phyloP scores from a whole-genome alignment of 805 yeast species.

The Tetrapisispora phaffii region DNA sequence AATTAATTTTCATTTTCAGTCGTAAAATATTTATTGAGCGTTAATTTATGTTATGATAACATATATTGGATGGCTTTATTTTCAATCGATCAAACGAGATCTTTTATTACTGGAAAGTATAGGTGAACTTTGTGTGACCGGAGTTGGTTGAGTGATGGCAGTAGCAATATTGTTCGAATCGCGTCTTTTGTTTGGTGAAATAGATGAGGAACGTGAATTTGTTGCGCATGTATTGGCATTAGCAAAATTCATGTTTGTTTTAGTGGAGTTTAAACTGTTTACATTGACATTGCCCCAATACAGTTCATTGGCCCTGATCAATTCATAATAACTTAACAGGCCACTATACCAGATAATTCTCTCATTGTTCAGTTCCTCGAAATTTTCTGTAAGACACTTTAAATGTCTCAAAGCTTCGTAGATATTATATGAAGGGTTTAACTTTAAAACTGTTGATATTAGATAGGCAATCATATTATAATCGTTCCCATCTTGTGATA shows the following conservation, averaged over 20 bases:
- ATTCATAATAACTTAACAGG: slow-evolving; percentile 16
- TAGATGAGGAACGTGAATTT: slow-evolving; percentile 1
- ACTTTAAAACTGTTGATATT: slow-evolving; percentile 19
- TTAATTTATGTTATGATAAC: too few species aligned
- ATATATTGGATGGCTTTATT: too few species aligned
- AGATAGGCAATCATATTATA: slow-evolving; percentile 19
- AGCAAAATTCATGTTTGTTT: neutral
- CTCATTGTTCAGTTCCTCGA: slow-evolving; percentile 11
- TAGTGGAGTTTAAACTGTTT: neutral
- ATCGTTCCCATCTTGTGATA: slow-evolving; percentile 22
- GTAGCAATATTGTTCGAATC: neutral
- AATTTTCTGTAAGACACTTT: slow-evolving; percentile 17
- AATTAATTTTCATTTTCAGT: neutral
- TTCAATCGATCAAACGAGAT: slow-evolving; percentile 1
- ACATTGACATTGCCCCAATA: slow-evolving; percentile 8
- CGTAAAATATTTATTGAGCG: neutral
- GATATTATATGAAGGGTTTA: slow-evolving; percentile 15
- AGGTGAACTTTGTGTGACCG: neutral
- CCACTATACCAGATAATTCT: slow-evolving; percentile 19
- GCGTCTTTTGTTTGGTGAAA: slow-evolving; percentile 1
- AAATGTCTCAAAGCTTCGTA: slow-evolving; percentile 24
- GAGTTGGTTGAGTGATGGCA: neutral
- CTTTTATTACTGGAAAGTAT: slow-evolving; percentile 2
- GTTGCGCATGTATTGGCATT: neutral
- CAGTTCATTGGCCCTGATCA: slow-evolving; percentile 13